A percentile compares a stretch with the other conserved stretches of the same genome.
phyloP scores from a whole-genome alignment of 192 early-diverging fungal genomes.

The Coemansia sp. region DNA sequence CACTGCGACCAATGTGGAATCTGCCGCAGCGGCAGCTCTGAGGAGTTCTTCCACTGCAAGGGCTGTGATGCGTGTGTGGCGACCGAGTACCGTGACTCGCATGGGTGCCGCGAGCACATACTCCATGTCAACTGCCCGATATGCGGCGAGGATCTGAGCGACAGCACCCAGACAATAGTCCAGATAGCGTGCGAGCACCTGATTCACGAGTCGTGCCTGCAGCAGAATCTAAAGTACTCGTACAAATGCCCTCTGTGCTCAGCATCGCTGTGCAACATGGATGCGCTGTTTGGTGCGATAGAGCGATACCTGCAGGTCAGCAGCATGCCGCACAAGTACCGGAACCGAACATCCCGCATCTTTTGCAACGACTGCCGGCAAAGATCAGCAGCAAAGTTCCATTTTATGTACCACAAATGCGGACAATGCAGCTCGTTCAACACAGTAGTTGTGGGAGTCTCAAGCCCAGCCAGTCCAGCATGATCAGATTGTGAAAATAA shows the following conservation, averaged over 20 bases:
- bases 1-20: constrained; percentile 94
- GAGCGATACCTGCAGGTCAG: constrained; percentile 76
- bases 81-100: constrained; percentile 65
- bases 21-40: constrained; percentile 79
- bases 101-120: constrained; percentile 89
- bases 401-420: constrained; percentile 98
- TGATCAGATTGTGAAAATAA: background rate
- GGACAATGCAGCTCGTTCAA: constrained; percentile 82
- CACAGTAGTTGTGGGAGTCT: constrained; percentile 55
- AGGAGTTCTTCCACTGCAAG: constrained; percentile 88
- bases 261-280: constrained; percentile 86
- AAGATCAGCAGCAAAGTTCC: constrained; percentile 78
- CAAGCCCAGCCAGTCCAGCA: constrained; percentile 7
- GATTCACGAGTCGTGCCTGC: constrained; percentile 85
- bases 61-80: constrained; percentile 91
- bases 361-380: constrained; percentile 97
- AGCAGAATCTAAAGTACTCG: constrained; percentile 80
- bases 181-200: constrained; percentile 77
- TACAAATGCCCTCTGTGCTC: constrained; percentile 96
- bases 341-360: constrained; percentile 63
- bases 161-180: constrained; percentile 70
- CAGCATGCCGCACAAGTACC: constrained; percentile 89
- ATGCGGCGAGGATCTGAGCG: constrained; percentile 94
- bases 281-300: constrained; percentile 74
- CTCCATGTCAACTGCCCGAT: constrained; percentile 93